Evolutionary conservation across 768 basidiomycete genomes (phyloP), one percentile per base, ranked within the genome.

Genomic region (Mycena belliarum): DNA sequence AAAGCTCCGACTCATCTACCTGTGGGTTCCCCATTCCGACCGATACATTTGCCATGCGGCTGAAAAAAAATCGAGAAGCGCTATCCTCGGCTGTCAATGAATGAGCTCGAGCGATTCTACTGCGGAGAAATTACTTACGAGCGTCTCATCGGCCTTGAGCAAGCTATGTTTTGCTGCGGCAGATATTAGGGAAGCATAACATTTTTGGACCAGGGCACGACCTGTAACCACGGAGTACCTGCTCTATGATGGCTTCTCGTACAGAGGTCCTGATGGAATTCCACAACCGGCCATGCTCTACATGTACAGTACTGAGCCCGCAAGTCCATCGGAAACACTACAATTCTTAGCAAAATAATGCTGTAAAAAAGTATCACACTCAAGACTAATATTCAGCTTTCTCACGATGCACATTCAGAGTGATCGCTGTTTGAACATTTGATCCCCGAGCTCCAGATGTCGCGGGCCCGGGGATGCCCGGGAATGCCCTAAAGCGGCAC

Each of bases 61-160:
- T 66, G 63, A 73, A 73, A 56, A 73, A 56, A 74, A 74, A 15
- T 71, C 66, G 1, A 75, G 58, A 15, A 77, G 69, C 49, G 74
- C 74, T 29, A 73, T 60, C 8, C 72, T 73, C 35, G 74, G 75
- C 75, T 75, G 41, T 8, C 41, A n/a, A 15, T 25, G 20, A n/a
- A 2, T 41, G 37, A 38, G 21, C n/a, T 21, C 25, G 33, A 28
- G 24, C 16, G 24, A 24, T 25, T 6, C 16, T 6, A 44, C 23
- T 32, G 29, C 12, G 29, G 6, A 44, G n/a, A 12, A 23, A 16
- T 2, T 20, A 62, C 68, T 33, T 49, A 70, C 68, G 23, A 15
- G 14, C 9, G 26, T 18, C 2, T 45, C 43, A n/a, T 28, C 43
- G 16, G 4, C 20, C 43, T 15, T 46, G n/a, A 28, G 32, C 65